Evolutionary conservation across 306 rosid species (phyloP), one percentile per base, ranked within the genome.

Genomic region (Acacia confusa): DNA sequence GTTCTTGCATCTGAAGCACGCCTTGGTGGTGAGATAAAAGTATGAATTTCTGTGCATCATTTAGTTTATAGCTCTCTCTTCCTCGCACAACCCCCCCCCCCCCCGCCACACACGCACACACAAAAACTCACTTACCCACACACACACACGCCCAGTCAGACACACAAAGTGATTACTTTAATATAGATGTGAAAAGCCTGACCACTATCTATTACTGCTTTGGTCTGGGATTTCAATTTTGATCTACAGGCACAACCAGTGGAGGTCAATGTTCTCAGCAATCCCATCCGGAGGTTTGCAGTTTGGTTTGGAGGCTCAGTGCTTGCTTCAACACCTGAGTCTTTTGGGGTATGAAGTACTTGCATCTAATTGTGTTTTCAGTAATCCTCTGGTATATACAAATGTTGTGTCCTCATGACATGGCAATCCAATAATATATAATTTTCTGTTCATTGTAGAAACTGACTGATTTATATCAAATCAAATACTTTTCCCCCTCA

Each of bases 291-390:
- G 92, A 96, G 97, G 88, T 93, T 84, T 86, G 99, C 99, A 75
- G 99, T 96, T 84, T 96, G 99, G 99, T 96, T 96, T 82, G 99
- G 99, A 74, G 99, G 99, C 68, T 96, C 99, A 14, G 98, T 96
- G 27, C 99, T 96, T 78, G 98, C 99, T 75, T 96, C 99, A 79
- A 96, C 99, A 64, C 99, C 98, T 10, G 99, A 96, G 43, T 96
- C 89, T 89, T 96, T 89, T 79, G 87, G 87, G 89, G 99, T 96
- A 89, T 67, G 90, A 77, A 76, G 76, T 83, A 20, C 52, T 41
- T 61, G 27, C 10, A 30, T 68, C 32, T 69, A 70, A 52, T 66
- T 12, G 4, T 50, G 34, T 50, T 66, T 67, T 44, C 20, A 57
- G n/a, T 58, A 67, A 20, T 47, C 13, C 41, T 71, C n/a, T 0